Conservation (phyloP, 108 stramenopile species). For the Nitzschia sp. region DNA sequence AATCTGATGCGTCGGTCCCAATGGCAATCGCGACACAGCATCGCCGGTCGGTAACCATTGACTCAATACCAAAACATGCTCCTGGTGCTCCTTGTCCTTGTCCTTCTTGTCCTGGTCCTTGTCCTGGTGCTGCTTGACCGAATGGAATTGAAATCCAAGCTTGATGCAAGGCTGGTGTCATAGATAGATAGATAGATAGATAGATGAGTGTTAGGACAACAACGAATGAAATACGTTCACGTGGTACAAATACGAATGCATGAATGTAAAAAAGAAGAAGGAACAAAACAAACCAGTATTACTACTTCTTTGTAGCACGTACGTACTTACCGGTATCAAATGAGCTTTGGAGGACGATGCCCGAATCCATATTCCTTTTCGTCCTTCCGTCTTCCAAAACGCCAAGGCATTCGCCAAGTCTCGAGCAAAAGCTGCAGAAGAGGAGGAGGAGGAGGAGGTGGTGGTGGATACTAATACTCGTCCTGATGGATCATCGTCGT, state of each 20-base stretch:
- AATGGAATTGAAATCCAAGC: constrained; percentile 71
- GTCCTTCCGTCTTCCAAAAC: constrained; percentile 52
- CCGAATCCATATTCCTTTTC: constrained; percentile 80
- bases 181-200: no score
- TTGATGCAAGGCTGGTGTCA: constrained; percentile 25
- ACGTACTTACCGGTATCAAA: constrained; percentile 26
- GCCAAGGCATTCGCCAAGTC: constrained; percentile 32
- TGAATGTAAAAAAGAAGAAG: neutral
- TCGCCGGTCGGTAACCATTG: constrained; percentile 65
- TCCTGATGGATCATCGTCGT: neutral
- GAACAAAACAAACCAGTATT: no score
- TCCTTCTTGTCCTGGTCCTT: no score
- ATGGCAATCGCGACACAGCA: constrained; percentile 49
- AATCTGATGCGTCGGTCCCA: constrained; percentile 81
- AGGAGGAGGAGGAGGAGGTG: no score
- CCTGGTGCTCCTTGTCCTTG: no score
- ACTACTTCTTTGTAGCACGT: no score
- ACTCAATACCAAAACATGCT: constrained; percentile 52
- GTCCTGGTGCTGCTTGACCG: no score
- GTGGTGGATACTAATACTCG: no score
- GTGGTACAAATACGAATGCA: neutral
- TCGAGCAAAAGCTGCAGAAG: neutral
- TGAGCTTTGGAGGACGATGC: constrained; percentile 28
- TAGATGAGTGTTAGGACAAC: neutral
- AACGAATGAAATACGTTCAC: neutral